phyloP scores from a whole-genome alignment of 805 yeast species.

The Myxozyma monticola region DNA sequence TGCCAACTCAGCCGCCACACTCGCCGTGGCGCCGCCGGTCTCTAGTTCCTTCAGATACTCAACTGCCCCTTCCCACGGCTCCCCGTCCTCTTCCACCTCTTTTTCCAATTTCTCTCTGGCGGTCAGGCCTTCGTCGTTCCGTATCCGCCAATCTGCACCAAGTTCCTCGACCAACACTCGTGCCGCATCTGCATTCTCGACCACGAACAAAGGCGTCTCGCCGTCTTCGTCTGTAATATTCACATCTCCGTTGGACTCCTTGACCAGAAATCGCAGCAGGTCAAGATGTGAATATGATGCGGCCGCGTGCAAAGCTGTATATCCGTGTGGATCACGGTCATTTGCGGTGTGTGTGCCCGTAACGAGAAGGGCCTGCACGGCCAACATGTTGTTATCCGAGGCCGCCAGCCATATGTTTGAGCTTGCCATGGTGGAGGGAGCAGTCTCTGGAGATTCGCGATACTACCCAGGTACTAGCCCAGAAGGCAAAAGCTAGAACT shows the following conservation, averaged over 20 bases:
- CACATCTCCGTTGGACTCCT: constrained; percentile 69
- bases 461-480: too few relatives aligned
- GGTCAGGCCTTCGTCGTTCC: constrained; percentile 74
- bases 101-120: constrained; percentile 28
- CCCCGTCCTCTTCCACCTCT: constrained; percentile 77
- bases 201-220: constrained; percentile 92
- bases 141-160: constrained; percentile 62
- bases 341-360: constrained; percentile 61
- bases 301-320: constrained; percentile 97
- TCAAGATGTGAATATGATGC: constrained; percentile 86
- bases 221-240: constrained; percentile 86
- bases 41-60: constrained; percentile 56
- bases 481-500: too few relatives aligned
- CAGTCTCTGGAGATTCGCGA: too few relatives aligned
- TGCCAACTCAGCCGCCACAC: constrained; percentile 22
- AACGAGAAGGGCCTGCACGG: constrained; percentile 58
- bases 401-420: constrained; percentile 91
- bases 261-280: constrained; percentile 58
- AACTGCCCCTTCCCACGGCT: constrained; percentile 69
- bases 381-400: constrained; percentile 69
- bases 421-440: too few relatives aligned
- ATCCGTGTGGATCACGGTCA: constrained; percentile 86
- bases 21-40: constrained; percentile 35
- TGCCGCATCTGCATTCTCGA: constrained; percentile 70
- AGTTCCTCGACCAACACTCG: constrained; percentile 63